Evolutionary conservation across 805 yeast species (phyloP).

Genomic region (Wickerhamiella sergipiensis): DNA sequence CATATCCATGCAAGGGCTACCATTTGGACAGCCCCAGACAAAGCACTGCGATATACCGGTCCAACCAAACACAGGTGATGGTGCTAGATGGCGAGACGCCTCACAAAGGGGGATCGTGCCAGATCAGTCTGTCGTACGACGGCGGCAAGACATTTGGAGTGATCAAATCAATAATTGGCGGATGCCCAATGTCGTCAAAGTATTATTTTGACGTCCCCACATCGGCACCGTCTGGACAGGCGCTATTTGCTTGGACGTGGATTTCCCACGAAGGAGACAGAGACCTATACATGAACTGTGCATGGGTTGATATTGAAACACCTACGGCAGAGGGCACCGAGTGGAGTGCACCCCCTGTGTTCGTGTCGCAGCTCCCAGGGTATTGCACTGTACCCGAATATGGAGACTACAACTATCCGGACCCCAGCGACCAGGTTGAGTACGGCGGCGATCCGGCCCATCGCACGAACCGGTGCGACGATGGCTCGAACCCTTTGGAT

Average conservation of each 20-base stretch:
- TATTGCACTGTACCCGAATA: slow-evolving; percentile 14
- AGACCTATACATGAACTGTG: not conserved
- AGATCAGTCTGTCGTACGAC: slow-evolving; percentile 16
- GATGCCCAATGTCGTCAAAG: slow-evolving; percentile 13
- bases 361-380: slow-evolving; percentile 13
- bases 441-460: slow-evolving; percentile 12
- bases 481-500: not conserved
- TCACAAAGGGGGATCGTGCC: slow-evolving; percentile 18
- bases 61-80: slow-evolving; percentile 8
- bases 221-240: slow-evolving; percentile 14
- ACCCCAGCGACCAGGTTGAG: slow-evolving; percentile 14
- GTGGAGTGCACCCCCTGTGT: slow-evolving; percentile 11
- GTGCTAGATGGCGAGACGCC: slow-evolving; percentile 12
- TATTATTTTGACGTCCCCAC: slow-evolving; percentile 13
- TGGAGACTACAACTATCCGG: slow-evolving; percentile 15
- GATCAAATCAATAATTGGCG: slow-evolving; percentile 17
- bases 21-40: slow-evolving; percentile 8
- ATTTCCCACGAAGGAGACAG: slow-evolving; percentile 15
- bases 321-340: not conserved
- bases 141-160: slow-evolving; percentile 15
- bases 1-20: slow-evolving; percentile 17
- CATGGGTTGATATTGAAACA: not conserved
- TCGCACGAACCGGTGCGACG: not conserved
- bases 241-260: slow-evolving; percentile 17
- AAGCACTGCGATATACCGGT: slow-evolving; percentile 11